A percentile compares a stretch with the other conserved stretches of the same genome.
Evolutionary conservation across 257 asterid genomes (phyloP).

Genomic region (Mentha longifolia): DNA sequence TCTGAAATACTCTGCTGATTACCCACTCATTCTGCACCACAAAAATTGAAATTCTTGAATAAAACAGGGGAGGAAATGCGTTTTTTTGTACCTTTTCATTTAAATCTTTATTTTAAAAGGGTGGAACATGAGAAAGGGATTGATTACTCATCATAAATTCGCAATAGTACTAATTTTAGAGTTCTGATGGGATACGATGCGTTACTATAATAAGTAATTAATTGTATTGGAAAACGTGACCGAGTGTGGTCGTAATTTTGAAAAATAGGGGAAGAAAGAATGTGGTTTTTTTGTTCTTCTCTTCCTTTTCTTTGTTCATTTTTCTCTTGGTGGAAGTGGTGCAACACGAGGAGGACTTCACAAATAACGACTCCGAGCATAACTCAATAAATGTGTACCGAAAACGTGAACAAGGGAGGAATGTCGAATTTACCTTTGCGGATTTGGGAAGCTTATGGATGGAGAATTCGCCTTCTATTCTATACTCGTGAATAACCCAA

Average conservation of each 20-base stretch:
- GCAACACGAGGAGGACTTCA: neutral
- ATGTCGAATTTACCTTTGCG: constrained; percentile 45
- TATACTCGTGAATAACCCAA: constrained; percentile 81
- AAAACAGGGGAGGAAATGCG: constrained; percentile 20
- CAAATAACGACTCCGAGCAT: neutral
- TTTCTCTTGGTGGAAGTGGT: neutral
- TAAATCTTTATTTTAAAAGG: neutral
- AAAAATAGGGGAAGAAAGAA: too few relatives aligned
- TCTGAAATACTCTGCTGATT: constrained; percentile 73
- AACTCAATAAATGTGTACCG: neutral
- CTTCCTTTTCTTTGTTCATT: too few relatives aligned
- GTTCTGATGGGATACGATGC: neutral
- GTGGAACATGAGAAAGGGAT: neutral
- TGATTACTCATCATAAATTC: neutral
- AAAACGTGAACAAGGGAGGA: neutral
- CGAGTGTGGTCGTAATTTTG: too few relatives aligned
- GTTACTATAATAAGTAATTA: neutral
- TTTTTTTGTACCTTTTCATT: too few relatives aligned
- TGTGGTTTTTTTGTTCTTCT: too few relatives aligned
- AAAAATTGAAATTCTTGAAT: neutral
- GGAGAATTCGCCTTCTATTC: constrained; percentile 66
- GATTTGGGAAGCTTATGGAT: constrained; percentile 45
- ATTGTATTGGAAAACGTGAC: too few relatives aligned
- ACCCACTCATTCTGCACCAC: constrained; percentile 80
- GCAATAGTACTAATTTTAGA: neutral